Evolutionary conservation across 164 flowering plant genomes (phyloP).

Genomic region (Magnolia changhungtana): DNA sequence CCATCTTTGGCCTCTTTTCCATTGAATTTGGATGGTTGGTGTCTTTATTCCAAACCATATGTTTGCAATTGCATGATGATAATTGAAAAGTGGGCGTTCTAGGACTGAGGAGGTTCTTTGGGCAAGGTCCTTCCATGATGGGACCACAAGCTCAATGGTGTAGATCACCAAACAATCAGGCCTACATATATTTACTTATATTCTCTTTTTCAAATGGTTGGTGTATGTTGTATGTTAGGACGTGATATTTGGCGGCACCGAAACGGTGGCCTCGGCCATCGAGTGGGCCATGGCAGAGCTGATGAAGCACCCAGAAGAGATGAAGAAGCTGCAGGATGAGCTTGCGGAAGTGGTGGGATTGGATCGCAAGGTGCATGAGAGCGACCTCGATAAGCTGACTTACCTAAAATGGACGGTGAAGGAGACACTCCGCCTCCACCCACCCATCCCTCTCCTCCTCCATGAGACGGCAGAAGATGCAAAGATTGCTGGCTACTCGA

Average conservation of each 20-base stretch:
- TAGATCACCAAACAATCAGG: too few species aligned
- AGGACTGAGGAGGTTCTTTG: too few species aligned
- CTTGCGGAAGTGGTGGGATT: conserved; percentile 55
- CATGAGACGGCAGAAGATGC: conserved; percentile 67
- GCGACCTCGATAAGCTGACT: conserved; percentile 54
- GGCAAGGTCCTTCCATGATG: too few species aligned
- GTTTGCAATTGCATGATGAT: too few species aligned
- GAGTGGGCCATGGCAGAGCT: conserved; percentile 85
- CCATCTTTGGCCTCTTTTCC: neutral
- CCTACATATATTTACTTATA: too few species aligned
- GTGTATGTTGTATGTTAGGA: conserved; percentile 37
- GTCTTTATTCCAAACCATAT: too few species aligned
- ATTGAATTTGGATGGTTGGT: too few species aligned
- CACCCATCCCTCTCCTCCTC: conserved; percentile 81
- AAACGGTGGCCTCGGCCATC: conserved; percentile 81
- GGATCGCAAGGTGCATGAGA: conserved; percentile 47
- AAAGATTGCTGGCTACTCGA: conserved; percentile 50
- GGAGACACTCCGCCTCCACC: conserved; percentile 77
- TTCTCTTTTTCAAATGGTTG: too few species aligned
- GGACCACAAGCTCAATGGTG: too few species aligned
- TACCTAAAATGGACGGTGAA: conserved; percentile 48
- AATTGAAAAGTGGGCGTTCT: too few species aligned
- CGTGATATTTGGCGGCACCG: conserved; percentile 92
- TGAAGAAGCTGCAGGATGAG: conserved; percentile 58
- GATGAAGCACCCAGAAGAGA: conserved; percentile 50